Evolutionary conservation across 768 basidiomycete species (phyloP).

Genomic region (Tubosaeta brunneosetosa): DNA sequence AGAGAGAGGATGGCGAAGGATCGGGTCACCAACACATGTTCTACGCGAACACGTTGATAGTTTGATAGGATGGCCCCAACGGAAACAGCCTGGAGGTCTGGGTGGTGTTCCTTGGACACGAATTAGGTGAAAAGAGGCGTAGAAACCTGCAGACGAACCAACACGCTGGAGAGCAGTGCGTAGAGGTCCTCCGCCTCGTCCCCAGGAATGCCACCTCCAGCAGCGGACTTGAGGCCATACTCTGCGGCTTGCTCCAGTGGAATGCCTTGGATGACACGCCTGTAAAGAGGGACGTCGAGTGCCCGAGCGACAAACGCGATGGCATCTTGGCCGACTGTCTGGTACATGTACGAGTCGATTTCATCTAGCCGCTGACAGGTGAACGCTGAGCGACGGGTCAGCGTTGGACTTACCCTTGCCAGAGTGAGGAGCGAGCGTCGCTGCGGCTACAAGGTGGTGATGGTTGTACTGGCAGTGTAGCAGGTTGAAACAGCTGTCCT

Average conservation of each 20-base stretch:
- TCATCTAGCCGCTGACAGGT: constrained; percentile 62
- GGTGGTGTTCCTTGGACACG: constrained; percentile 56
- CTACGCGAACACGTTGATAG: constrained; percentile 94
- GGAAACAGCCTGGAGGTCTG: constrained; percentile 80
- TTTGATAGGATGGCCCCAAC: constrained; percentile 97
- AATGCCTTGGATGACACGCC: constrained; percentile 72
- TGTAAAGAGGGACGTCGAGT: constrained; percentile 81
- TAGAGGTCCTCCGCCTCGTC: constrained; percentile 97
- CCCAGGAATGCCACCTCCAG: constrained; percentile 52
- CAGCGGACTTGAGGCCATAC: constrained; percentile 69
- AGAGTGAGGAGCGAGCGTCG: constrained; percentile 75
- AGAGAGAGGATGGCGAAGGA: neutral
- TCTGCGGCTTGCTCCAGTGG: constrained; percentile 80
- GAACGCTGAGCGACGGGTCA: neutral
- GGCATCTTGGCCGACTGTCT: constrained; percentile 97
- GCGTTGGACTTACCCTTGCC: constrained; percentile 65
- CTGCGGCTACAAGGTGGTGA: constrained; percentile 84
- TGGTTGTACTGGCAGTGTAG: constrained; percentile 83
- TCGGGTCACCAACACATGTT: constrained; percentile 75
- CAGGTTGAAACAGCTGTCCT: constrained; percentile 96
- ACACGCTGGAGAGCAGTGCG: constrained; percentile 64
- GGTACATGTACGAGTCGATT: constrained; percentile 96
- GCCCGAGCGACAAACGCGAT: constrained; percentile 83
- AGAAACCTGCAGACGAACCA: constrained; percentile 47
- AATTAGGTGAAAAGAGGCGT: constrained; percentile 1